These are phyloP conservation scores for Ajuga reptans DNA, from an alignment of 305 asterid species.

Conservation along the genomic window DNA sequence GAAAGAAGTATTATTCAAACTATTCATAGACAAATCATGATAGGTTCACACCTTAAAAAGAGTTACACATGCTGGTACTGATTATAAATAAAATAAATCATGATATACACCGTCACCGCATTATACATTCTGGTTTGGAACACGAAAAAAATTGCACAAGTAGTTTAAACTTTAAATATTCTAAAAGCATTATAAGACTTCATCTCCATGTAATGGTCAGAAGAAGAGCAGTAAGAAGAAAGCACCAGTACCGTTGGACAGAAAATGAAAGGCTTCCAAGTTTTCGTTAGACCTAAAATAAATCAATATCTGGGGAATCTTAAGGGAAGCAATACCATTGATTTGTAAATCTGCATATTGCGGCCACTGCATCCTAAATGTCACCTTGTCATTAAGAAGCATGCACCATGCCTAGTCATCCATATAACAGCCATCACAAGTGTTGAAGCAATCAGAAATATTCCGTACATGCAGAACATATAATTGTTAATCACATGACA, in stretches of 20 bases:
- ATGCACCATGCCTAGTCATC: conserved; percentile 93
- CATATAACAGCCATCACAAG: conserved; percentile 21
- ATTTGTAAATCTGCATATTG: conserved; percentile 88
- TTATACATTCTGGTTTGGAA: not conserved
- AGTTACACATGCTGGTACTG: not conserved
- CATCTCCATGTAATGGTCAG: conserved; percentile 19
- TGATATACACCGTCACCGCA: not conserved
- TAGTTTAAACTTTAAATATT: not conserved
- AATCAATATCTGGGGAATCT: conserved; percentile 17
- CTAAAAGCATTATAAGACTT: conserved; percentile 2
- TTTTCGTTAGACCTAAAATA: conserved; percentile 6
- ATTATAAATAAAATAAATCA: not conserved
- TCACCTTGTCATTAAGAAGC: conserved; percentile 97
- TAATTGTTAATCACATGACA: conserved; percentile 10
- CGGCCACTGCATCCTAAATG: conserved; percentile 99
- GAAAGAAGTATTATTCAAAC: not conserved
- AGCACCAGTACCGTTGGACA: not conserved
- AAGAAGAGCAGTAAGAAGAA: not conserved
- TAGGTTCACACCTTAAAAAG: not conserved
- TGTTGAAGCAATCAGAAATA: conserved; percentile 13
- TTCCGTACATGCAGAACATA: conserved; percentile 12
- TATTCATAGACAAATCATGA: not conserved
- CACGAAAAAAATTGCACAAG: not conserved
- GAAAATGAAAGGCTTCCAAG: not conserved
- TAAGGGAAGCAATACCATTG: conserved; percentile 57